phyloP scores from a whole-genome alignment of 2,329 filamentous ascomycete genomes.

The Dactylellina drechsleri region DNA sequence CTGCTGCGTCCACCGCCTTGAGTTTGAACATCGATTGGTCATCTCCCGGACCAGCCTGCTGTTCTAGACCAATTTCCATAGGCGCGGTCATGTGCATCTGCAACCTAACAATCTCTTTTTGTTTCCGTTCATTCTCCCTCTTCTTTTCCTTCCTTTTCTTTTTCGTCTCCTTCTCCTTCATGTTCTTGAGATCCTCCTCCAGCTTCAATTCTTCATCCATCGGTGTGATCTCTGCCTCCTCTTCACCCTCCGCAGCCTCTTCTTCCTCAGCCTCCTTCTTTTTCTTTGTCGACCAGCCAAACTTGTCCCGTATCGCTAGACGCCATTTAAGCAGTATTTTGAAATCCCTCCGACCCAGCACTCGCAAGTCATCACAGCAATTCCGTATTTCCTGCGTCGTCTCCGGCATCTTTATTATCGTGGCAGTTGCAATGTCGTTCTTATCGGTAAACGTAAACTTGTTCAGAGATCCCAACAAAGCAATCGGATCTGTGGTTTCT shows the following conservation, averaged over 20 bases:
- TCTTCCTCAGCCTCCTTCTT: conserved; percentile 63
- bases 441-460: conserved; percentile 82
- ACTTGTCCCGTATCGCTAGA: conserved; percentile 85
- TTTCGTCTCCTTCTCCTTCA: conserved; percentile 80
- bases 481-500: conserved; percentile 90
- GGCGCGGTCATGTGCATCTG: conserved; percentile 97
- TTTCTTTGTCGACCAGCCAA: conserved; percentile 85
- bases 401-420: conserved; percentile 84
- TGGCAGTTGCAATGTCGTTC: conserved; percentile 84
- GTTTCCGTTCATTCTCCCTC: conserved; percentile 91
- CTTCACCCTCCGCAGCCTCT: conserved; percentile 65
- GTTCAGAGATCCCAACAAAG: conserved; percentile 87
- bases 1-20: conserved; percentile 80
- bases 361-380: conserved; percentile 84
- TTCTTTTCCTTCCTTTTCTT: conserved; percentile 85
- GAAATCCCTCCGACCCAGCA: conserved; percentile 93
- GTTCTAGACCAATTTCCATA: conserved; percentile 94
- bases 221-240: conserved; percentile 79
- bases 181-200: conserved; percentile 82
- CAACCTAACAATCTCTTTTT: conserved; percentile 93
- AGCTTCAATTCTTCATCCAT: conserved; percentile 97
- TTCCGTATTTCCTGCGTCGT: conserved; percentile 83
- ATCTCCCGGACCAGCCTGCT: conserved; percentile 75
- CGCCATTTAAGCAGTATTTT: conserved; percentile 89
- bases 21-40: conserved; percentile 87